Percentiles rank a stretch among this genome's conserved stretches.
phyloP scores from a whole-genome alignment of 1,139 yeast species.

The Lodderomyces parapsilosis region DNA sequence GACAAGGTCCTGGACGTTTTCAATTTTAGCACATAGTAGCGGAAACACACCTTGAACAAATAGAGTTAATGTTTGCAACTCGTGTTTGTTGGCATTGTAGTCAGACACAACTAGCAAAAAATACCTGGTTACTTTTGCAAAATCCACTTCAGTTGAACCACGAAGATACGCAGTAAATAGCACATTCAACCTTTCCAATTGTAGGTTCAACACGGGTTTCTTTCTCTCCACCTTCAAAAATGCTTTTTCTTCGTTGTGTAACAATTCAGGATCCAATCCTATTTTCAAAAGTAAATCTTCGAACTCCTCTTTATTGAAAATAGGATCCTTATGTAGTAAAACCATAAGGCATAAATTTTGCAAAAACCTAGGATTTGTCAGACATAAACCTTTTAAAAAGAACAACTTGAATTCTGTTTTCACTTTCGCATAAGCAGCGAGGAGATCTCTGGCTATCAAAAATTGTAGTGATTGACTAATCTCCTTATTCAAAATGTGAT shows the following conservation, averaged over 20 bases:
- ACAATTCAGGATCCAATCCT: background rate
- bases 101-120: constrained; percentile 16
- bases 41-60: constrained; percentile 12
- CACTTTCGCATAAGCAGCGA: constrained; percentile 1
- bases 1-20: background rate
- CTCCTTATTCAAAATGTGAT: background rate
- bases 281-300: background rate
- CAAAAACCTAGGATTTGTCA: background rate
- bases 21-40: constrained; percentile 1
- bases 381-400: background rate
- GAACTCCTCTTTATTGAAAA: background rate
- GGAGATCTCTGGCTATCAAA: constrained; percentile 6
- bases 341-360: background rate
- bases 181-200: constrained; percentile 14
- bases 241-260: background rate
- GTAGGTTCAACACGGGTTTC: constrained; percentile 11
- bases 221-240: constrained; percentile 15
- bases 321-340: background rate
- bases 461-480: constrained; percentile 7
- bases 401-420: constrained; percentile 2
- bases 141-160: background rate
- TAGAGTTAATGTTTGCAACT: constrained; percentile 10
- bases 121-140: background rate
- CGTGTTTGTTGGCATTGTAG: constrained; percentile 16
- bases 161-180: background rate